These are phyloP conservation scores for Kwoniella pini DNA, from an alignment of 768 basidiomycete species.

Conservation along the genomic window DNA sequence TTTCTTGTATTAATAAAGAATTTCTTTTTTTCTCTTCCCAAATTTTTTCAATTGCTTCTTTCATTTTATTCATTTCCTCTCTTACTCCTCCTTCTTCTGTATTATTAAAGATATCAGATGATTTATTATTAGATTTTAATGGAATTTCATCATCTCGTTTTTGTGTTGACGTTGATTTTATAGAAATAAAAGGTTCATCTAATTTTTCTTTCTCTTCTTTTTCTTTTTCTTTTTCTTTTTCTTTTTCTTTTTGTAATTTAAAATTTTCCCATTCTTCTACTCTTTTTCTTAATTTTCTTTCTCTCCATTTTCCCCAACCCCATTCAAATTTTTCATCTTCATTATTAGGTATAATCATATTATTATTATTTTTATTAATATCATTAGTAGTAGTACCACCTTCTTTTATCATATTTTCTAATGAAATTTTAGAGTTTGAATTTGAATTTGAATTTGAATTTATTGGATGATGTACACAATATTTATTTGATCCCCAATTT, in stretches of 20 bases:
- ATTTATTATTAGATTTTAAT: too few relatives aligned
- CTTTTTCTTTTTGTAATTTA: neutral
- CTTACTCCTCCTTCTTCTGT: too few relatives aligned
- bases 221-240: neutral
- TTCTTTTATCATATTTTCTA: too few relatives aligned
- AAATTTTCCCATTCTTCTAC: slow-evolving; percentile 7
- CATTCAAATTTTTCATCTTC: neutral
- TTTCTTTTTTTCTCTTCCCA: slow-evolving; percentile 33
- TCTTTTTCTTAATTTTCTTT: slow-evolving; percentile 2
- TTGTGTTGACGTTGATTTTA: neutral
- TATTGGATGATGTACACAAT: neutral
- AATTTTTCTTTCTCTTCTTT: neutral
- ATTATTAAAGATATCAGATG: too few relatives aligned
- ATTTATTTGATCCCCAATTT: neutral
- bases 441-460: neutral
- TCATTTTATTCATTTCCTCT: slow-evolving; percentile 22
- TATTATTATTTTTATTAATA: neutral
- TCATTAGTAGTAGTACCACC: neutral
- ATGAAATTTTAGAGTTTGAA: too few relatives aligned
- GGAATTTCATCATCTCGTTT: neutral
- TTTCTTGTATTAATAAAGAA: slow-evolving; percentile 17
- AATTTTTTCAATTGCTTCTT: slow-evolving; percentile 29
- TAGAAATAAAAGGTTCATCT: neutral
- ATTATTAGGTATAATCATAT: neutral
- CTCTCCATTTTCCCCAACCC: slow-evolving; percentile 12